phyloP scores from a whole-genome alignment of 2,329 filamentous ascomycete genomes.

The Alternaria tenuissima region DNA sequence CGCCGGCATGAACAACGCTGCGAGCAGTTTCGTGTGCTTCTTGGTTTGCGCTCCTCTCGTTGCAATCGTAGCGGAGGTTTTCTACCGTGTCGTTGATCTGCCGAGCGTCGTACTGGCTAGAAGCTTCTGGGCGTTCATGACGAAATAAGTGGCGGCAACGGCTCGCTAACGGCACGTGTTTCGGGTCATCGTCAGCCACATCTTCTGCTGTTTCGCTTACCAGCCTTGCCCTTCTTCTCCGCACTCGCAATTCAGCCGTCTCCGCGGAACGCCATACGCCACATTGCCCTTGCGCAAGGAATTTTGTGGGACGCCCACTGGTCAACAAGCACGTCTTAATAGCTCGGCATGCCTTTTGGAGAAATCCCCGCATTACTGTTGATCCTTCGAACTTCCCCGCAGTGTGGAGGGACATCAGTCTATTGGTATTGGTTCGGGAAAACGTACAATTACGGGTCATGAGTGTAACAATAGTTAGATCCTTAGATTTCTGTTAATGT shows the following conservation, averaged over 20 bases:
- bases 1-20: conserved; percentile 16
- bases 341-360: neutral
- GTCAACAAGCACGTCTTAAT: neutral
- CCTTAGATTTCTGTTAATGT: neutral
- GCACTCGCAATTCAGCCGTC: neutral
- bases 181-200: conserved; percentile 1
- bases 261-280: neutral
- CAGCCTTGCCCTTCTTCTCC: neutral
- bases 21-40: conserved; percentile 35
- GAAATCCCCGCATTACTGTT: conserved; percentile 7
- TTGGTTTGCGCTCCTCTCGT: conserved; percentile 32
- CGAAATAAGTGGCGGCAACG: conserved; percentile 19
- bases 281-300: conserved; percentile 1
- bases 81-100: conserved; percentile 42
- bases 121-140: conserved; percentile 35
- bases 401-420: conserved; percentile 4
- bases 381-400: conserved; percentile 10
- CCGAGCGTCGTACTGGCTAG: conserved; percentile 42
- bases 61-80: conserved; percentile 35
- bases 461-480: neutral
- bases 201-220: neutral
- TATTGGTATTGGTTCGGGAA: neutral
- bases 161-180: neutral
- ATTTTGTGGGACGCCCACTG: neutral
- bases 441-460: conserved; percentile 1